Conservation (phyloP, 495 filamentous ascomycete species). For the Amniculicola lignicola region DNA sequence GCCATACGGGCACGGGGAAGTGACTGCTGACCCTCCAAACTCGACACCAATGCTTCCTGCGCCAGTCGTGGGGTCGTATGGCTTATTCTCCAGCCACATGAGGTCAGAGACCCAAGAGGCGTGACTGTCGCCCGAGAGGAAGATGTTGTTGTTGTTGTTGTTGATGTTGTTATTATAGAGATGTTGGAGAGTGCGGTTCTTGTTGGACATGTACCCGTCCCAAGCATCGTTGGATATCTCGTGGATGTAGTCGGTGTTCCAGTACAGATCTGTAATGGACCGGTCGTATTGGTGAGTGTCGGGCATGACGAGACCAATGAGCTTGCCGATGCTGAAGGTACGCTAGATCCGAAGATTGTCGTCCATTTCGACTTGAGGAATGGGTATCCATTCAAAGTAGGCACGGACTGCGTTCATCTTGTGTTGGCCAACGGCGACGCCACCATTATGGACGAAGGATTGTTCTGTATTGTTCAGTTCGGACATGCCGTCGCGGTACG, state of each 20-base stretch:
- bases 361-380: constrained; percentile 62
- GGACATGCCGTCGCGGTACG: constrained; percentile 53
- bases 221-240: constrained; percentile 48
- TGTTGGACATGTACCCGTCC: constrained; percentile 62
- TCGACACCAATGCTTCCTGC: constrained; percentile 61
- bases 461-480: constrained; percentile 59
- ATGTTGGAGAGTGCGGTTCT: constrained; percentile 58
- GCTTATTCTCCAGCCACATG: constrained; percentile 57
- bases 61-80: constrained; percentile 57
- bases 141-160: constrained; percentile 66
- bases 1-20: constrained; percentile 50
- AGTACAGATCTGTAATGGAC: constrained; percentile 49
- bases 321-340: constrained; percentile 59
- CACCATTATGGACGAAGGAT: constrained; percentile 57
- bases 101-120: constrained; percentile 64
- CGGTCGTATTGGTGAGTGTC: constrained; percentile 68
- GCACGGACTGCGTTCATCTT: constrained; percentile 68
- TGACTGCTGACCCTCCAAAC: constrained; percentile 63
- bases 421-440: constrained; percentile 60
- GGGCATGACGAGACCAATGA: constrained; percentile 66
- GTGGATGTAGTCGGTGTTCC: constrained; percentile 37
- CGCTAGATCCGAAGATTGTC: constrained; percentile 70
- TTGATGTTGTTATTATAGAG: constrained; percentile 59
- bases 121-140: constrained; percentile 64
- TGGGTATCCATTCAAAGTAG: constrained; percentile 63